Evolutionary conservation across 2,329 filamentous ascomycete genomes (phyloP), one percentile per base, ranked within the genome.

Genomic region (Coniochaeta hoffmannii): DNA sequence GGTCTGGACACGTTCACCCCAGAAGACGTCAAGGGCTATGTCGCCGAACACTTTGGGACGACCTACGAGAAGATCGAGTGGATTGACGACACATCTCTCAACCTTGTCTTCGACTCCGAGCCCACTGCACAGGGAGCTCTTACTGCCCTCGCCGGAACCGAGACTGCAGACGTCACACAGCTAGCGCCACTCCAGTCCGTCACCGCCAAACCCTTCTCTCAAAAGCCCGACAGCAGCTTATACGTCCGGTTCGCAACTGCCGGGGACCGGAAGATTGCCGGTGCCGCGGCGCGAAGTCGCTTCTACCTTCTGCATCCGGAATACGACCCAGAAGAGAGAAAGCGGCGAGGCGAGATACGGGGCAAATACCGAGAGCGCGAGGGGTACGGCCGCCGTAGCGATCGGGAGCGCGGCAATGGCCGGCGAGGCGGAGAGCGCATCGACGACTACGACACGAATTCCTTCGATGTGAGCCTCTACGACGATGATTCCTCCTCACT

Each of bases 291-390:
- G 53, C 81, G 88, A 58, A 97, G 93, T 71, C 82, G 90, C 12
- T 97, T 95, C 74, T 99, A 99, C 68, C 83, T 97, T 34, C 80
- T 94, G 64, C 89, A 97, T 63, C 93, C 93, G 1, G 89, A 96
- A 63, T 85, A 91, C 66, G 92, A 96, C 64, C 90, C 88, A 2
- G 85, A 86, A 62, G 90, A 89, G 72, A 81, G 83, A 53, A 76
- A 85, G 59, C 80, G 85, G 57, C 77, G 76, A 57, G 76, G 81
- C 53, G 77, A 81, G 38, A 69, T 74, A 56, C 76, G 77, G 56
- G 54, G 58, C 22, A 79, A 77, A 65, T 89, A 86, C 66, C 82
- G 85, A 60, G 83, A 86, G 26, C 77, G 83, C 24, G 82, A 77
- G 34, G 65, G 65, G 4, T 66, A 65, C 32, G 50, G 65, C 19